Conservation (phyloP, 225 moss, liverwort and hornwort species). For the Neckera pumila region DNA sequence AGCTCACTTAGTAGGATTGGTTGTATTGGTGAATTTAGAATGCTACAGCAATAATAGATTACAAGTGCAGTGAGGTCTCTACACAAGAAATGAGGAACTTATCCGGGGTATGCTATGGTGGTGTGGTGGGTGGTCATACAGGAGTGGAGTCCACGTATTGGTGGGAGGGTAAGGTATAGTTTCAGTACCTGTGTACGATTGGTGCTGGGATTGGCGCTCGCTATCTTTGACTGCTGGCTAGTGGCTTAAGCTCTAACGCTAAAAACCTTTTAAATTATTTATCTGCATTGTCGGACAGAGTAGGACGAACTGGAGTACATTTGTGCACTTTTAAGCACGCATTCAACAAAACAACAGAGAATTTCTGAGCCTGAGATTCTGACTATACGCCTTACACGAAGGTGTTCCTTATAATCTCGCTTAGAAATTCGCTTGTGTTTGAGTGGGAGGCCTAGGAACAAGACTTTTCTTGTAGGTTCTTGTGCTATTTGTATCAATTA, state of each 20-base stretch:
- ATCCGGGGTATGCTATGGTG: neutral
- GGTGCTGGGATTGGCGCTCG: neutral
- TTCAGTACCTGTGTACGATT: neutral
- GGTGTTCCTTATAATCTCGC: neutral
- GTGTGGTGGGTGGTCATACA: slow-evolving; percentile 13
- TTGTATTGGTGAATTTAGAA: neutral
- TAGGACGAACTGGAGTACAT: neutral
- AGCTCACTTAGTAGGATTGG: neutral
- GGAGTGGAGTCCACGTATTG: slow-evolving; percentile 79
- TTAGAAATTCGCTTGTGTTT: neutral
- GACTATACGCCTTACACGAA: neutral
- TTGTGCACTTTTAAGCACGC: neutral
- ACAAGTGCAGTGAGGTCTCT: neutral
- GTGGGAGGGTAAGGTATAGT: slow-evolving; percentile 80
- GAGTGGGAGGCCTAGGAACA: neutral
- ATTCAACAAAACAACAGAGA: neutral
- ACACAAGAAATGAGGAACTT: neutral
- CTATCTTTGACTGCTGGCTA: neutral
- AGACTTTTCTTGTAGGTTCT: neutral
- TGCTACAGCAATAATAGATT: neutral
- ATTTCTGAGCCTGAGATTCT: neutral
- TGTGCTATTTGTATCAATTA: neutral
- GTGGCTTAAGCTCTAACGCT: neutral
- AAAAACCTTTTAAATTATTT: neutral
- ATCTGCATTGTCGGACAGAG: neutral